Conservation (phyloP, 495 filamentous ascomycete genomes). For the Evernia prunastri region DNA sequence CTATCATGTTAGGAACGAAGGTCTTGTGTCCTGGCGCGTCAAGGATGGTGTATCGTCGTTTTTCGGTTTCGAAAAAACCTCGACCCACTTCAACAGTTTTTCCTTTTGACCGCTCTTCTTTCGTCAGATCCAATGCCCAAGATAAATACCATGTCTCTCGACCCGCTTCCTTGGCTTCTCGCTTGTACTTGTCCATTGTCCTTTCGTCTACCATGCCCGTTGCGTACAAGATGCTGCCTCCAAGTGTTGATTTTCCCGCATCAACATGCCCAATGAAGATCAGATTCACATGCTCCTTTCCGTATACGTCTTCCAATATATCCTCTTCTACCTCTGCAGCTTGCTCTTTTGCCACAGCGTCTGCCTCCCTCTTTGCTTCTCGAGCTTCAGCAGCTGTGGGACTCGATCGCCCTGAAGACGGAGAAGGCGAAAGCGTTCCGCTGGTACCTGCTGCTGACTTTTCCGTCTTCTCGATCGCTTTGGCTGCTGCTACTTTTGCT, state of each 20-base stretch:
- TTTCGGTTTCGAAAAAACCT: constrained; percentile 91
- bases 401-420: constrained; percentile 70
- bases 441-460: constrained; percentile 51
- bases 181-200: constrained; percentile 96
- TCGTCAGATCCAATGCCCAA: constrained; percentile 94
- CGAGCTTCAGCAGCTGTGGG: constrained; percentile 51
- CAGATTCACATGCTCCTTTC: constrained; percentile 96
- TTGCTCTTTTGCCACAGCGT: constrained; percentile 83
- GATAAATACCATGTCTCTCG: constrained; percentile 99
- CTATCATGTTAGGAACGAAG: constrained; percentile 94
- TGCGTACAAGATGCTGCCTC: constrained; percentile 81
- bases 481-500: constrained; percentile 69
- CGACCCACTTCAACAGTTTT: constrained; percentile 98
- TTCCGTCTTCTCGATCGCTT: constrained; percentile 73
- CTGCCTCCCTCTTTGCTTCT: constrained; percentile 56
- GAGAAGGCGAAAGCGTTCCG: constrained; percentile 68
- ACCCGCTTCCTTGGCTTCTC: constrained; percentile 89
- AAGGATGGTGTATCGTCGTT: constrained; percentile 83
- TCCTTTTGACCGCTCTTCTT: constrained; percentile 92
- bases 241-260: constrained; percentile 92
- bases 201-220: constrained; percentile 99
- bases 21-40: constrained; percentile 97
- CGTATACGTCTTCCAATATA: constrained; percentile 89
- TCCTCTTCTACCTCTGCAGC: constrained; percentile 85
- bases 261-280: constrained; percentile 99